Evolutionary conservation across 2,329 filamentous ascomycete genomes (phyloP), one percentile per base, ranked within the genome.

Genomic region (Fusarium multiceps): DNA sequence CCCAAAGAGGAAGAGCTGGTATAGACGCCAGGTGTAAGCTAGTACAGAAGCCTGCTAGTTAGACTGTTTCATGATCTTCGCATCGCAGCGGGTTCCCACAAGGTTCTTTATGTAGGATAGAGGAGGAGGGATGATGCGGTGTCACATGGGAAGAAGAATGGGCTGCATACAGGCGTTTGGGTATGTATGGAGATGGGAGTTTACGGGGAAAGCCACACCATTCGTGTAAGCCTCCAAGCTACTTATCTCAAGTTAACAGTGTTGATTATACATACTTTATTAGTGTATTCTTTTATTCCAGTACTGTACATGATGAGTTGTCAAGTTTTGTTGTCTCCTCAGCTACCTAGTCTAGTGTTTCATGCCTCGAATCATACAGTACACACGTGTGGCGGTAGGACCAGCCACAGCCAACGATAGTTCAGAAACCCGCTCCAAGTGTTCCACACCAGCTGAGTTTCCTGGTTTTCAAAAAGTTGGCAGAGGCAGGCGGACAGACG

Each of bases 401-500:
- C 48, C 63, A 71, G 68, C 67, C 68, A 70, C 68, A 65, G 40
- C 63, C 63, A 70, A 65, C 65, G 46, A 48, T 45, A 45, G 28
- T 41, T 28, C 25, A 59, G 68, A 49, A 51, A 48, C 50, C 68
- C 46, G 60, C 50, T 53, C 49, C 12, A 20, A 41, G 43, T 46
- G 68, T 57, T 60, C 68, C 63, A 61, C 68, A 54, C 59, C 59
- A 51, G 42, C 47, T 68, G 45, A 30, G 46, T 64, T 53, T 70
- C 68, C 68, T 48, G 60, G 68, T 71, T 70, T 70, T 71, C 20
- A 28, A 68, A 70, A 70, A 68, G 68, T 70, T 71, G 68, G 68
- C 59, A 70, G 57, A 67, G 56, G 59, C 50, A 55, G 63, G 59
- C 63, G 59, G 71, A 61, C 53, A 71, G 20, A 61, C 50, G 56